Base-by-base conservation (phyloP, 805 yeast species). In the Nakazawaea ernobii region DNA sequence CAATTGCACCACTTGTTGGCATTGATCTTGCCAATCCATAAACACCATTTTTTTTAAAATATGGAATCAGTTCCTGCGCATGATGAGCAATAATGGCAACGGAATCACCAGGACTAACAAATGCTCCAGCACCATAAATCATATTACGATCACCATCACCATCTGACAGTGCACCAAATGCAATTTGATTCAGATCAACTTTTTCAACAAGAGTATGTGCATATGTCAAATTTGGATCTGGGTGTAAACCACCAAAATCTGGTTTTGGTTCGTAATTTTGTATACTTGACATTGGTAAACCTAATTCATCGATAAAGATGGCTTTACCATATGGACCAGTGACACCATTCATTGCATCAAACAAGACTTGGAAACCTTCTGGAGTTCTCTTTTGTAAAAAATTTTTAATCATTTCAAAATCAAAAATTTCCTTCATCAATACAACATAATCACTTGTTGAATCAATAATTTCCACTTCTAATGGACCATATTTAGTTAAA, bases 71-170 rank as follows among this genome's bases (percentile, higher is more conserved):
- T 55, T 76, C 79, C n/a, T 71, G 66, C 13, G 96, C 94, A 60
- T 92, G 86, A 69, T 94, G 97, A 14, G 97, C 91, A 63, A 92
- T 92, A 55, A 92, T 92, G 38, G 99, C 98, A 32, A 92, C 98
- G 4, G 96, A 86, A 66, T 92, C 99, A 63, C 99, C 98, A 8
- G 99, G 99, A 1, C 97, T 90, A 11, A 92, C 98, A 66, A 92
- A 92, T 2, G 97, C 79, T 41, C 85, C 85, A 36, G 88, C 89
- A 51, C 99, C 99, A 66, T 94, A 94, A 60, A 92, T 92, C 99
- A 92, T 92, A 66, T 92, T 92, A 70, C 99, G 82, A 64, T 92
- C 99, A 66, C 99, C 99, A 59, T 92, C 99, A 66, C 99, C 99
- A 63, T 89, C 99, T n/a, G 96, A 86, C 8, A 98, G 98, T 35